Percentiles rank a stretch among this genome's conserved stretches.
Evolutionary conservation across 2,329 filamentous ascomycete species (phyloP).

Genomic region (Rhytidhysteron rufulum): DNA sequence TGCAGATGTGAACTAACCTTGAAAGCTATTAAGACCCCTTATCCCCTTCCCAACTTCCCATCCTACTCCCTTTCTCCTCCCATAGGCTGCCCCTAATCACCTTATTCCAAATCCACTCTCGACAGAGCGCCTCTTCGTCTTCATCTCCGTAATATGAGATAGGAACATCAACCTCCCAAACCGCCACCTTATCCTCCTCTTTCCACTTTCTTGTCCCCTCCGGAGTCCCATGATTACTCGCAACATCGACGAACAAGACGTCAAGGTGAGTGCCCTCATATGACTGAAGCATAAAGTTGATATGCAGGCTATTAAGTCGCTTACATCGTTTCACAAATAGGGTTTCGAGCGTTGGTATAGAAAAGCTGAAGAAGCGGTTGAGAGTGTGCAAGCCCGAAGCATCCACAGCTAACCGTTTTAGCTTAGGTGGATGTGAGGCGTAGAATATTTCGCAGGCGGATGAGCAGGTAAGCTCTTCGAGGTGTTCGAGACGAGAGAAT

Average conservation of each 20-base stretch:
- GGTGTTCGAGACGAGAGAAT: conserved; percentile 18
- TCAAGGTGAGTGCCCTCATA: conserved; percentile 19
- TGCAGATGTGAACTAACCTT: no score
- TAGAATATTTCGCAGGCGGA: conserved; percentile 21
- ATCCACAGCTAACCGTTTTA: conserved; percentile 20
- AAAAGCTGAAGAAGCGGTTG: conserved; percentile 14
- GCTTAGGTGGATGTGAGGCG: conserved; percentile 16
- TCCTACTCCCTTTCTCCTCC: conserved; percentile 16
- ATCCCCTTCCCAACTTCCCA: conserved; percentile 16
- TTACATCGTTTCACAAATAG: not conserved
- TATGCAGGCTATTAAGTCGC: conserved; percentile 5
- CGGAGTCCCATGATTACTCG: conserved; percentile 20
- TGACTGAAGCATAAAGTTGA: conserved; percentile 15
- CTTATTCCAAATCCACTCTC: conserved; percentile 22
- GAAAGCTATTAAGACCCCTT: conserved; percentile 4
- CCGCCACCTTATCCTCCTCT: conserved; percentile 14
- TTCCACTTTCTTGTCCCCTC: conserved; percentile 16
- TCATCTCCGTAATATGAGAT: conserved; percentile 27
- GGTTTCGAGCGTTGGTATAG: conserved; percentile 11
- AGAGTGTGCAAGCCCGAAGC: not conserved
- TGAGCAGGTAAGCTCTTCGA: conserved; percentile 25
- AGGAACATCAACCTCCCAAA: conserved; percentile 27
- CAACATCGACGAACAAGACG: conserved; percentile 22
- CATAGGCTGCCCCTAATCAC: conserved; percentile 21
- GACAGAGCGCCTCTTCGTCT: conserved; percentile 18